phyloP scores from a whole-genome alignment of 2,329 filamentous ascomycete genomes.

The Fusarium secorum region DNA sequence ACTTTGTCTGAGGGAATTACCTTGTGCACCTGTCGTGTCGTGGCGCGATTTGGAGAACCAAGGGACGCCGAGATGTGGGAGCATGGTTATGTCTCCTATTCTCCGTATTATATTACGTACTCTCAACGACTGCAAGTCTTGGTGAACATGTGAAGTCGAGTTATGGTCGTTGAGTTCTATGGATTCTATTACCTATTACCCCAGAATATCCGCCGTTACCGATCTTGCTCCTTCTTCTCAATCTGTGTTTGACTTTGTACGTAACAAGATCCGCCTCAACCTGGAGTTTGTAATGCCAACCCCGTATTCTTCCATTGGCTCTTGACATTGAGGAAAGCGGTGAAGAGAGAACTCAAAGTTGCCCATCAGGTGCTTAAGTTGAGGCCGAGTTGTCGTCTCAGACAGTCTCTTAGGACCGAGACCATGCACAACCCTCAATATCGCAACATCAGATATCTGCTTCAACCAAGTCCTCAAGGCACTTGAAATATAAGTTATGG shows the following conservation, averaged over 20 bases:
- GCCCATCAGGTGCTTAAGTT: background rate
- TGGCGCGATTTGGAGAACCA: slow-evolving; percentile 4
- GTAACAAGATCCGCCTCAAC: slow-evolving; percentile 16
- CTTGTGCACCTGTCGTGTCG: background rate
- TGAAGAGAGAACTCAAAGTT: background rate
- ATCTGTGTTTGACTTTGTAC: slow-evolving; percentile 23
- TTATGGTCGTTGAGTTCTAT: background rate
- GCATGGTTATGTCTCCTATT: background rate
- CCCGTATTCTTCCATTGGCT: background rate
- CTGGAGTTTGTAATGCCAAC: background rate
- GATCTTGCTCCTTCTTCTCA: background rate
- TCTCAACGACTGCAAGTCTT: background rate
- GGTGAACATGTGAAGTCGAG: background rate
- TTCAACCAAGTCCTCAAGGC: background rate
- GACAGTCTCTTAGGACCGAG: background rate
- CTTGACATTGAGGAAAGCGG: background rate
- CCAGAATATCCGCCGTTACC: background rate
- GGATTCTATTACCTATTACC: slow-evolving; percentile 7
- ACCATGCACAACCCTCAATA: background rate
- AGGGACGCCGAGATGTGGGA: background rate
- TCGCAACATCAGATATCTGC: background rate
- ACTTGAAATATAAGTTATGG: too few relatives aligned
- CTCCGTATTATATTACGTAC: background rate
- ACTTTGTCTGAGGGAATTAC: slow-evolving; percentile 5
- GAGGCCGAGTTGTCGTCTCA: background rate